Conservation (phyloP, 345 rosid species). For the Pistacia vera region DNA sequence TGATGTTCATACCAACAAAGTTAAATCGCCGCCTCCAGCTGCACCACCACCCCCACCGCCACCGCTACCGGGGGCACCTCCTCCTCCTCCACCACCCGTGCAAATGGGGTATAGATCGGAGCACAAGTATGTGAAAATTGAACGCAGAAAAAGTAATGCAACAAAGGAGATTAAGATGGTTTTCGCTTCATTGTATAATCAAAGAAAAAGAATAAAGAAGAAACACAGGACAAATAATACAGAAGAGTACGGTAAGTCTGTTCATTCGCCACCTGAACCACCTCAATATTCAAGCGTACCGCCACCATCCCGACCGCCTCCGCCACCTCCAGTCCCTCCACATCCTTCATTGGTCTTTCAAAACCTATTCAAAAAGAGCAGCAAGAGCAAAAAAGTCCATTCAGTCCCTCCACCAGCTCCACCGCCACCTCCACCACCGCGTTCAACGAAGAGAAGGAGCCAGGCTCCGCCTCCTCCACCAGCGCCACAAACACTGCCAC, state of each 20-base stretch:
- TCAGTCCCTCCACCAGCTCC: conserved; percentile 54
- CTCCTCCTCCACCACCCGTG: conserved; percentile 31
- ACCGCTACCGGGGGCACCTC: conserved; percentile 29
- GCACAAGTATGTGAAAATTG: conserved; percentile 34
- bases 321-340: conserved; percentile 76
- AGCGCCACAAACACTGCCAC: conserved; percentile 39
- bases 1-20: conserved; percentile 21
- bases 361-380: conserved; percentile 58
- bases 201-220: conserved; percentile 58
- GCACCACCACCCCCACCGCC: conserved; percentile 41
- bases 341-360: conserved; percentile 66
- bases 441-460: conserved; percentile 18
- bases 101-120: conserved; percentile 12
- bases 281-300: conserved; percentile 30
- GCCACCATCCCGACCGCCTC: conserved; percentile 57
- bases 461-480: conserved; percentile 33
- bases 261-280: conserved; percentile 21
- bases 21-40: conserved; percentile 35
- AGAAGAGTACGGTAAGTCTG: conserved; percentile 4
- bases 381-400: conserved; percentile 60
- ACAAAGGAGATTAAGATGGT: conserved; percentile 77
- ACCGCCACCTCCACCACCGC: conserved; percentile 54
- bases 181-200: conserved; percentile 56
- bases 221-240: conserved; percentile 47
- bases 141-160: conserved; percentile 67